A percentile compares a stretch with the other conserved stretches of the same genome.
Conservation (phyloP, 306 rosid genomes). For the cucumber (Cucumis sativus) region Cucumber_9930_V3 NC_026658.2:23968501-23969000, state of each 20-base stretch:
- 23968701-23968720: not conserved
- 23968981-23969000: not conserved
- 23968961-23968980: not conserved
- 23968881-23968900: not conserved
- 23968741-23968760: not conserved
- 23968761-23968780: not conserved
- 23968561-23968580: not conserved
- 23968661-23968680: not conserved
- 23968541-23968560: not conserved
- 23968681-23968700: not conserved
- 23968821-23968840: not conserved
- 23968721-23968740: not conserved
- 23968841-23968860: not conserved
- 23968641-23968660: not conserved
- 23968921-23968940: not conserved
- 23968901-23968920: not conserved
- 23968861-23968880: not conserved
- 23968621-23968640: not conserved
- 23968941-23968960: not conserved
- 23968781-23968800: not conserved
- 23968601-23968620: not conserved
- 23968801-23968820: not conserved
- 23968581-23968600: not conserved
- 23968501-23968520: not conserved
- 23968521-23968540: not conserved